These are phyloP conservation scores for Sisymbrium altissimum DNA, from an alignment of 345 rosid species.

Conservation along the genomic window DNA sequence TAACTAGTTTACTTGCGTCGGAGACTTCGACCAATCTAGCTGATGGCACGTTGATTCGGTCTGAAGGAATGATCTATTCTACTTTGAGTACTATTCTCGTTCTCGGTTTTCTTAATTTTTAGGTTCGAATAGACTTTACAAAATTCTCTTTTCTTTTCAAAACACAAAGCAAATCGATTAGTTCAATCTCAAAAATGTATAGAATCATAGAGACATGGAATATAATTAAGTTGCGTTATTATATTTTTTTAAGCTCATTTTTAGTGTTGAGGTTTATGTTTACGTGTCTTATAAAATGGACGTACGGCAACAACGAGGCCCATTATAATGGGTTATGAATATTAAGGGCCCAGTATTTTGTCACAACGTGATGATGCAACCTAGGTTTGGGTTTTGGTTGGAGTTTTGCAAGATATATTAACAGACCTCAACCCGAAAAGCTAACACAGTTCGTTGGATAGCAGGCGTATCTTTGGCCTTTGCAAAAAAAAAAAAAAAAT, in stretches of 20 bases:
- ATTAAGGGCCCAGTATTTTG: not conserved
- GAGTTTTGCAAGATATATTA: too few species aligned
- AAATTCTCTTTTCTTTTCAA: not conserved
- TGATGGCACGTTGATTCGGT: slow-evolving; percentile 26
- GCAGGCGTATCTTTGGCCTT: not conserved
- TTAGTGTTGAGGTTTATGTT: not conserved
- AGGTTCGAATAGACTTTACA: not conserved
- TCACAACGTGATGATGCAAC: not conserved
- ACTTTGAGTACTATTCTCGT: slow-evolving; percentile 6
- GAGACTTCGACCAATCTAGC: slow-evolving; percentile 54
- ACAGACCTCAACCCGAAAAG: not conserved
- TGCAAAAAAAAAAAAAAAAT: too few species aligned
- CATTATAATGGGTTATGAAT: not conserved
- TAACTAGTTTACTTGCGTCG: slow-evolving; percentile 53
- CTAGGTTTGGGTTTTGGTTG: not conserved
- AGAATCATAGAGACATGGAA: not conserved
- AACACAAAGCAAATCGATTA: not conserved
- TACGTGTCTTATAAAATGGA: too few species aligned
- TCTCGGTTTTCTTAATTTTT: slow-evolving; percentile 5
- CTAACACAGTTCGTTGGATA: not conserved
- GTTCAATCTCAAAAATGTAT: not conserved
- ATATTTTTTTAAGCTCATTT: not conserved
- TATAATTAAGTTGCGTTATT: not conserved
- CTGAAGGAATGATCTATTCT: slow-evolving; percentile 14
- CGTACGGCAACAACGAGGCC: not conserved